These are phyloP conservation scores for Sporothrix protearum DNA, from an alignment of 2,329 filamentous ascomycete species.

Conservation along the genomic window DNA sequence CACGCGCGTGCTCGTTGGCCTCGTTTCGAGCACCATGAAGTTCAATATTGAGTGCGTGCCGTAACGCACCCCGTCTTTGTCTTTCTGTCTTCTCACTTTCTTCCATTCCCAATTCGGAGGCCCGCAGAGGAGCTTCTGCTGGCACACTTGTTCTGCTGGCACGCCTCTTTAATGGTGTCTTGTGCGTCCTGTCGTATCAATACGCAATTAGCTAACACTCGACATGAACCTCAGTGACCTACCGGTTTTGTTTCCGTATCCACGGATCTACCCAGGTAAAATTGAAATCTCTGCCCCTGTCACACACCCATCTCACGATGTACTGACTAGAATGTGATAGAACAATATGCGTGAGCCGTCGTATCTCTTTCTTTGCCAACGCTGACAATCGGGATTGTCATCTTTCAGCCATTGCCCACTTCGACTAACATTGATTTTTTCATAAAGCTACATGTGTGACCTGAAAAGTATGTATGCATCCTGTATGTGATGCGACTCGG, in stretches of 20 bases:
- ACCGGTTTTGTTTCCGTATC: constrained; percentile 57
- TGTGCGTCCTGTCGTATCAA: neutral
- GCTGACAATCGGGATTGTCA: neutral
- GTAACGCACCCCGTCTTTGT: neutral
- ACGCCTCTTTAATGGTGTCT: neutral
- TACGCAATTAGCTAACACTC: neutral
- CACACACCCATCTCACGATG: neutral
- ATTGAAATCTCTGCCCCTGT: neutral
- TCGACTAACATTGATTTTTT: constrained; percentile 1
- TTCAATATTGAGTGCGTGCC: constrained; percentile 50
- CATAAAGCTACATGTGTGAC: constrained; percentile 53
- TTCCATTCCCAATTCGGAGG: neutral
- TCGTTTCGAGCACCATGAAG: constrained; percentile 39
- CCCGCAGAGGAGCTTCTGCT: neutral
- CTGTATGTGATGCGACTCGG: neutral
- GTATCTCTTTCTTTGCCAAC: neutral
- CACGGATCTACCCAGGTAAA: constrained; percentile 48
- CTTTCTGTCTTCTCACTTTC: neutral
- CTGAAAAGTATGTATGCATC: constrained; percentile 46
- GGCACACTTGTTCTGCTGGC: no score
- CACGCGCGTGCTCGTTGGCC: neutral
- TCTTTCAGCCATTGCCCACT: neutral
- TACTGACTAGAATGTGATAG: constrained; percentile 32
- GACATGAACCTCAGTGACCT: constrained; percentile 43
- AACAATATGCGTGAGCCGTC: constrained; percentile 49